phyloP scores from a whole-genome alignment of 1,284 basidiomycete genomes.

The Leccinum griseonigrum region DNA sequence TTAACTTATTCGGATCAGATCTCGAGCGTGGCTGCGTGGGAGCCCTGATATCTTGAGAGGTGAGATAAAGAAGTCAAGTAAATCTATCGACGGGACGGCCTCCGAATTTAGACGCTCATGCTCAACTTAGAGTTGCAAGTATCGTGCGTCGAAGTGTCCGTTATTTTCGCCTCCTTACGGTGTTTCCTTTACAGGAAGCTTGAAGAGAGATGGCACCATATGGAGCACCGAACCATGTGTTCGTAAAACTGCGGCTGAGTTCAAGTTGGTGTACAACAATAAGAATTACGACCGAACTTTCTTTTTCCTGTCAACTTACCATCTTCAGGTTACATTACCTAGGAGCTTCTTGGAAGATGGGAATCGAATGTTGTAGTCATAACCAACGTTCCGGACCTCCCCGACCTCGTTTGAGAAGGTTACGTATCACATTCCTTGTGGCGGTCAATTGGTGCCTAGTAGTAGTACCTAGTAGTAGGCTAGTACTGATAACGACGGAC shows the following conservation, averaged over 20 bases:
- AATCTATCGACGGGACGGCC: not conserved
- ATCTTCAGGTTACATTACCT: conserved; percentile 3
- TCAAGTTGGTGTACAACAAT: conserved; percentile 7
- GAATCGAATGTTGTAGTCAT: conserved; percentile 1
- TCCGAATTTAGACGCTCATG: not conserved
- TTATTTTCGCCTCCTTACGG: conserved; percentile 23
- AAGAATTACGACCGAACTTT: conserved; percentile 1
- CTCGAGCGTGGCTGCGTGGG: conserved; percentile 5
- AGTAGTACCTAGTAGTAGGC: not conserved
- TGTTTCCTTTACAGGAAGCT: conserved; percentile 13
- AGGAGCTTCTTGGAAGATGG: conserved; percentile 3
- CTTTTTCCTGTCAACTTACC: conserved; percentile 1
- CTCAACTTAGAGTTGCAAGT: not conserved
- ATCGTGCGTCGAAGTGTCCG: conserved; percentile 13
- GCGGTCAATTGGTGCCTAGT: not conserved
- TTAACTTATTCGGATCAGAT: conserved; percentile 1
- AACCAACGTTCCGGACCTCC: conserved; percentile 1
- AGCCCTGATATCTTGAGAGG: not conserved
- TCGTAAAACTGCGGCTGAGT: not conserved
- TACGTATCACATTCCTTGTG: conserved; percentile 12
- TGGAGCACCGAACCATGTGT: conserved; percentile 4
- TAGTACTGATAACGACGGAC: not conserved
- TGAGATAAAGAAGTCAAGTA: not conserved
- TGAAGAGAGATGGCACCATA: conserved; percentile 3
- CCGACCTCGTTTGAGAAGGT: not conserved